Conservation (phyloP, 2,329 filamentous ascomycete genomes). For the Trichoderma sp. region DNA sequence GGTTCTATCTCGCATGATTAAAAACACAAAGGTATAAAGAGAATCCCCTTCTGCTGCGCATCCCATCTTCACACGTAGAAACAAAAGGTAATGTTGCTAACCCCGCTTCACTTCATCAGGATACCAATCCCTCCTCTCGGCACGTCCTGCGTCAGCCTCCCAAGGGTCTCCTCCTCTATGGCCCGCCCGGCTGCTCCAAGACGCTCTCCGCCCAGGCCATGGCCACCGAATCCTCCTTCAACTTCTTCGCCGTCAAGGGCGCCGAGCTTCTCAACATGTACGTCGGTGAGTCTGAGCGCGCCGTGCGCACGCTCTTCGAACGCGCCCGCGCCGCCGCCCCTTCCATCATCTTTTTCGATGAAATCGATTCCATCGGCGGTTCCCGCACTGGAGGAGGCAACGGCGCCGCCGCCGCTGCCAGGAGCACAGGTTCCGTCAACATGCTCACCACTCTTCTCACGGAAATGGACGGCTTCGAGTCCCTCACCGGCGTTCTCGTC, state of each 20-base stretch:
- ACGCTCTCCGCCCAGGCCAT: slow-evolving; percentile 88
- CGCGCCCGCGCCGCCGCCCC: slow-evolving; percentile 82
- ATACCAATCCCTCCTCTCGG: slow-evolving; percentile 32
- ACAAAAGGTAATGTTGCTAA: not conserved
- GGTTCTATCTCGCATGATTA: slow-evolving; percentile 51
- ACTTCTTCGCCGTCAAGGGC: slow-evolving; percentile 92
- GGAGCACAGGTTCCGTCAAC: slow-evolving; percentile 59
- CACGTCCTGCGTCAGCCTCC: slow-evolving; percentile 53
- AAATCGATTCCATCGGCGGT: slow-evolving; percentile 82
- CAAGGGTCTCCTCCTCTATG: slow-evolving; percentile 85
- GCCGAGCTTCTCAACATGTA: slow-evolving; percentile 96
- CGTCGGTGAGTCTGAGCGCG: slow-evolving; percentile 88
- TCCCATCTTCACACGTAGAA: not conserved
- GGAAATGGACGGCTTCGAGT: slow-evolving; percentile 94
- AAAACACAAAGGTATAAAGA: slow-evolving; percentile 34
- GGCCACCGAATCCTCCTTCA: slow-evolving; percentile 84
- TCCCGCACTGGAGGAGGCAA: slow-evolving; percentile 40
- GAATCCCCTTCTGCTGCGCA: not conserved
- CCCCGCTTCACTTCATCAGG: slow-evolving; percentile 20
- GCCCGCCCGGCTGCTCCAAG: slow-evolving; percentile 91
- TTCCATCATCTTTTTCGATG: slow-evolving; percentile 95
- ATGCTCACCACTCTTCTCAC: slow-evolving; percentile 86
- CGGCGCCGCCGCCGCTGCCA: slow-evolving; percentile 40
- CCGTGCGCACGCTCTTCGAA: slow-evolving; percentile 78
- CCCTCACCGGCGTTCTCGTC: slow-evolving; percentile 76